These are phyloP conservation scores for Galerina sulciceps DNA, from an alignment of 768 basidiomycete genomes.

Conservation along the genomic window DNA sequence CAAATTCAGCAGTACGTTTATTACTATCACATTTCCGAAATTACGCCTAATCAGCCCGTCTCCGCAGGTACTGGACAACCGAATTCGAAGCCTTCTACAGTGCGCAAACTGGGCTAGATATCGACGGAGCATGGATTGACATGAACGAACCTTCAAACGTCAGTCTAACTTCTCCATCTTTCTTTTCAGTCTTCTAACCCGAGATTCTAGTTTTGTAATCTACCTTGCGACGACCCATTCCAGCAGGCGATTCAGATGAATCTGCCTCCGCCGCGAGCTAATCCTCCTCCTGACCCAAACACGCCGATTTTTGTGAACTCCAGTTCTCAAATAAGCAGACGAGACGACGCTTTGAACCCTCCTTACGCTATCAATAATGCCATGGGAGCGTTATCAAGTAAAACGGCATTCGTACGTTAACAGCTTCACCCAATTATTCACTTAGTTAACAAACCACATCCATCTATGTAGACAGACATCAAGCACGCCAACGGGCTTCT, in stretches of 20 bases:
- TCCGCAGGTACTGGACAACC: constrained; percentile 59
- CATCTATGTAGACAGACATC: constrained; percentile 39
- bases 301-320: constrained; percentile 50
- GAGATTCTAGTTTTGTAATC: constrained; percentile 56
- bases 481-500: constrained; percentile 60
- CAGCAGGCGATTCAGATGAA: constrained; percentile 54
- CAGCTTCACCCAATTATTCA: neutral
- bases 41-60: neutral
- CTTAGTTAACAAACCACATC: neutral
- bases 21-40: neutral
- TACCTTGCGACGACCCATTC: constrained; percentile 65
- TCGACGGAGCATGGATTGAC: constrained; percentile 77
- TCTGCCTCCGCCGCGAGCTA: constrained; percentile 57
- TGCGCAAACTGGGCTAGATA: constrained; percentile 58
- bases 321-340: constrained; percentile 18
- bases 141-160: constrained; percentile 79
- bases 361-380: constrained; percentile 66
- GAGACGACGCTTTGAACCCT: constrained; percentile 47
- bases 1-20: constrained; percentile 49
- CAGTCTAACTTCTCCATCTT: neutral
- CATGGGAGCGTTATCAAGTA: constrained; percentile 53
- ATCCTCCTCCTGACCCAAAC: constrained; percentile 54
- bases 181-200: neutral
- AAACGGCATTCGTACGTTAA: constrained; percentile 55
- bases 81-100: constrained; percentile 64